Evolutionary conservation across 2,329 filamentous ascomycete species (phyloP).

Genomic region (Aspergillus caelatus): DNA sequence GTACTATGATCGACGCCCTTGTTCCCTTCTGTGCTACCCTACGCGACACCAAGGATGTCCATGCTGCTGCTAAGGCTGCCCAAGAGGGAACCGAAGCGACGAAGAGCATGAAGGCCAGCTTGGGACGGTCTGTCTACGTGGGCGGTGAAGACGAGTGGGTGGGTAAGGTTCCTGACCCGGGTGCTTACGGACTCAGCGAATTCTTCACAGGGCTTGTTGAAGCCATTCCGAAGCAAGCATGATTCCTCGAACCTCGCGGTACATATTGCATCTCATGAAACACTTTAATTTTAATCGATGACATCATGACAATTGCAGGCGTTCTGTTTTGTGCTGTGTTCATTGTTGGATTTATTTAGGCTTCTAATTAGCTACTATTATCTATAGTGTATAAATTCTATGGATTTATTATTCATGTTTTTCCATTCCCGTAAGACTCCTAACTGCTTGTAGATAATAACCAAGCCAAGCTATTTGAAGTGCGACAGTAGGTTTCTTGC

Average conservation of each 20-base stretch:
- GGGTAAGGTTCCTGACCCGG: conserved; percentile 73
- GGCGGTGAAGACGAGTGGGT: conserved; percentile 67
- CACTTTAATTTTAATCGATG: conserved; percentile 13
- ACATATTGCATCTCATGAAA: conserved; percentile 27
- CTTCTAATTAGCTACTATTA: background rate
- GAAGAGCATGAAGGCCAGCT: conserved; percentile 86
- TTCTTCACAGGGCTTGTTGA: conserved; percentile 80
- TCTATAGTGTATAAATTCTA: background rate
- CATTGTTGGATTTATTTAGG: background rate
- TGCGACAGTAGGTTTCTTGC: background rate
- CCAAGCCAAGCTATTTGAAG: background rate
- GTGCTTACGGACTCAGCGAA: conserved; percentile 76
- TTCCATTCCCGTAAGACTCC: background rate
- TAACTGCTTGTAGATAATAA: background rate
- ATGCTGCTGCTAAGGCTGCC: conserved; percentile 74
- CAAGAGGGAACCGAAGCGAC: conserved; percentile 77
- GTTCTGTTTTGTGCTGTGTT: background rate
- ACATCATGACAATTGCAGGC: conserved; percentile 12
- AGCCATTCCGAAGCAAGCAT: conserved; percentile 34
- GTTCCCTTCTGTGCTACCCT: conserved; percentile 82
- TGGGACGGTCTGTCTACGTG: conserved; percentile 83
- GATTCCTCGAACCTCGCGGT: conserved; percentile 22
- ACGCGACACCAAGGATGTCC: conserved; percentile 64
- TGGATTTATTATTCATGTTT: background rate
- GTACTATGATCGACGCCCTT: conserved; percentile 87